Evolutionary conservation across 495 filamentous ascomycete genomes (phyloP).

Genomic region (Penicillium salamii): DNA sequence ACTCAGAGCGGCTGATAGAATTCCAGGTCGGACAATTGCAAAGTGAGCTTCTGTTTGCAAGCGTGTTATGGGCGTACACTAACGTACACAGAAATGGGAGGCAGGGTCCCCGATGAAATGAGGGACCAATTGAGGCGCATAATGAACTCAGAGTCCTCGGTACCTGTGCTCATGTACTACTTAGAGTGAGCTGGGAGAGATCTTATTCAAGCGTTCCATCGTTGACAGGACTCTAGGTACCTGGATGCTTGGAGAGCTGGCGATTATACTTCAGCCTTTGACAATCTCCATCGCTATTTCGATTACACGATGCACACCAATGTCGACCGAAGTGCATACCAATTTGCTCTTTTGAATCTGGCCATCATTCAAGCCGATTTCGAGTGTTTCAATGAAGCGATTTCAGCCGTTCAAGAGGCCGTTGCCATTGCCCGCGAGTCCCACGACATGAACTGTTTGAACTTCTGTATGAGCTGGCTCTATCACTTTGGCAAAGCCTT

Average conservation of each 20-base stretch:
- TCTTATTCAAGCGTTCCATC: not conserved
- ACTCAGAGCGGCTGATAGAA: slow-evolving; percentile 79
- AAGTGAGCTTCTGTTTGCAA: slow-evolving; percentile 48
- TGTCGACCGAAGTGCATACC: slow-evolving; percentile 81
- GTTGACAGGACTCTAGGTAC: slow-evolving; percentile 50
- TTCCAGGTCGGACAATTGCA: slow-evolving; percentile 87
- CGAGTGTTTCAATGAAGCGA: slow-evolving; percentile 85
- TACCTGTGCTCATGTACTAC: slow-evolving; percentile 75
- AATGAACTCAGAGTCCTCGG: slow-evolving; percentile 59
- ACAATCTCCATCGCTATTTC: slow-evolving; percentile 91
- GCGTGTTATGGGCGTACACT: slow-evolving; percentile 17
- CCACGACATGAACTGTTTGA: slow-evolving; percentile 86
- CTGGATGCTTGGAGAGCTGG: slow-evolving; percentile 89
- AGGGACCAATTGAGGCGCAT: slow-evolving; percentile 62
- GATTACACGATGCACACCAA: slow-evolving; percentile 90
- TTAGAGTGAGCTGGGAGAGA: slow-evolving; percentile 51
- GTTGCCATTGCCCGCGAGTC: slow-evolving; percentile 90
- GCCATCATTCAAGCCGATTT: slow-evolving; percentile 95
- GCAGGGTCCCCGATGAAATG: slow-evolving; percentile 68
- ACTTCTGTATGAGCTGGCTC: slow-evolving; percentile 96
- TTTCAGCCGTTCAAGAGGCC: slow-evolving; percentile 88
- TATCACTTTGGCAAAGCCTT: slow-evolving; percentile 89
- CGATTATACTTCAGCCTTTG: slow-evolving; percentile 85
- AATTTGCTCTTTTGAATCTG: slow-evolving; percentile 92
- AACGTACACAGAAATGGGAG: slow-evolving; percentile 54